Evolutionary conservation across 108 stramenopile species (phyloP), one percentile per base, ranked within the genome.

Genomic region (Pelagomonas calceolata): DNA sequence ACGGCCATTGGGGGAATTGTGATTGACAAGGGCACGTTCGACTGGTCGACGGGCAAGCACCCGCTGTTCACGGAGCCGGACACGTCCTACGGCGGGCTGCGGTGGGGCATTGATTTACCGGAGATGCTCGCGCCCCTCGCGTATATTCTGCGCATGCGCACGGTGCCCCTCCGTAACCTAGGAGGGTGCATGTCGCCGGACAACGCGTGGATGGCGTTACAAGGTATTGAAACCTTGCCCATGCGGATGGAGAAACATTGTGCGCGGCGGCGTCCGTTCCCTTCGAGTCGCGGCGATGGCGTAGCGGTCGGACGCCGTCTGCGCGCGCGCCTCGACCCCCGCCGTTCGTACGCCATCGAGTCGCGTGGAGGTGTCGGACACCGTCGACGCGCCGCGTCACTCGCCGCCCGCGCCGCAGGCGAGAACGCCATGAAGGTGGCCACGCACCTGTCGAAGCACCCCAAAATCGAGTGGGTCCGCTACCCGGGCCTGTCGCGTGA

Each of bases 211-310:
- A 82, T 86, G 75, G 72, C 91, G 36, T 66, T 91, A 30, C 91
- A 92, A 75, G 94, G 94, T 30, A 82, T 95, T 43, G 94, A 95
- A 73, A 95, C 94, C 18, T 76, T 95, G 30, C 69, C 76, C 32
- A 78, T 93, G 60, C 84, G 94, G 36, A 86, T 89, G 82, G 89
- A 95, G 70, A 80, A 89, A 15, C 91, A 92, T 71, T 91, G 85
- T 64, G 89, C 90, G 65, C n/a, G n/a, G n/a, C n/a, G n/a, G n/a
- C n/a, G n/a, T n/a, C n/a, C n/a, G n/a, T n/a, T n/a, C n/a, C n/a
- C n/a, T n/a, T n/a, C n/a, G n/a, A n/a, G n/a, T n/a, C n/a, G n/a
- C n/a, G n/a, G n/a, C n/a, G n/a, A n/a, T n/a, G n/a, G n/a, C n/a
- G n/a, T n/a, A n/a, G n/a, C n/a, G n/a, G n/a, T n/a, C n/a, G n/a